A percentile compares a stretch with the other conserved stretches of the same genome.
These are phyloP conservation scores for Rhinocladiella similis DNA, from an alignment of 2,329 filamentous ascomycete genomes.

Conservation along the genomic window DNA sequence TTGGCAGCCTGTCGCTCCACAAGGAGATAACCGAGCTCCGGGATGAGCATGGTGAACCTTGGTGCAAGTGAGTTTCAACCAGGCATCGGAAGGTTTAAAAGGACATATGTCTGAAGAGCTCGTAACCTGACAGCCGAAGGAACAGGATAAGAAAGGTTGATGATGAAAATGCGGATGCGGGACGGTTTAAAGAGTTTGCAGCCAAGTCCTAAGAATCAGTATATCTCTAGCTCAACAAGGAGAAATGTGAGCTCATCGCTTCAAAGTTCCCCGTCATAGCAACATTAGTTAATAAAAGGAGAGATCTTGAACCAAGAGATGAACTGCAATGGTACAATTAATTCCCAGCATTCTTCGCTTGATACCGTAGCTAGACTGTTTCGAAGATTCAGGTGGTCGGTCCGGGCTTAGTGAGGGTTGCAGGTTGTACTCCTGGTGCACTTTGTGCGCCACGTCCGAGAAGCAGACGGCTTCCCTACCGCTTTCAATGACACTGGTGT, in stretches of 20 bases:
- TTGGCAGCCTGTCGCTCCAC: slow-evolving; percentile 21
- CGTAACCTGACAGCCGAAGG: not conserved
- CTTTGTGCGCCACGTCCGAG: slow-evolving; percentile 3
- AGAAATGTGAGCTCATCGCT: not conserved
- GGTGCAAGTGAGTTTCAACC: not conserved
- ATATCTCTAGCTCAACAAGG: not conserved
- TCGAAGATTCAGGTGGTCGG: not conserved
- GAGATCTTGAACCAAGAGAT: not conserved
- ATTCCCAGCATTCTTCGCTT: not conserved
- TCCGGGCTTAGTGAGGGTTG: slow-evolving; percentile 1
- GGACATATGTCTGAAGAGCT: not conserved
- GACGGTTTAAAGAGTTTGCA: not conserved
- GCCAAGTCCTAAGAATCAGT: not conserved
- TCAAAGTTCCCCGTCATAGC: not conserved
- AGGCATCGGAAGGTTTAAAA: not conserved
- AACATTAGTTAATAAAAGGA: not conserved
- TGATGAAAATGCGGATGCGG: not conserved
- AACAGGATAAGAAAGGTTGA: not conserved
- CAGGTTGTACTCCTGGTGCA: not conserved
- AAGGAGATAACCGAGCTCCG: slow-evolving; percentile 4
- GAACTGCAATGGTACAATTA: not conserved
- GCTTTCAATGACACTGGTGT: not conserved
- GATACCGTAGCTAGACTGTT: not conserved
- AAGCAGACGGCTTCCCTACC: not conserved
- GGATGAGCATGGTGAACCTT: slow-evolving; percentile 10